These are phyloP conservation scores for Capsicum pubescens DNA, from an alignment of 257 asterid species.

Conservation along the genomic window DNA sequence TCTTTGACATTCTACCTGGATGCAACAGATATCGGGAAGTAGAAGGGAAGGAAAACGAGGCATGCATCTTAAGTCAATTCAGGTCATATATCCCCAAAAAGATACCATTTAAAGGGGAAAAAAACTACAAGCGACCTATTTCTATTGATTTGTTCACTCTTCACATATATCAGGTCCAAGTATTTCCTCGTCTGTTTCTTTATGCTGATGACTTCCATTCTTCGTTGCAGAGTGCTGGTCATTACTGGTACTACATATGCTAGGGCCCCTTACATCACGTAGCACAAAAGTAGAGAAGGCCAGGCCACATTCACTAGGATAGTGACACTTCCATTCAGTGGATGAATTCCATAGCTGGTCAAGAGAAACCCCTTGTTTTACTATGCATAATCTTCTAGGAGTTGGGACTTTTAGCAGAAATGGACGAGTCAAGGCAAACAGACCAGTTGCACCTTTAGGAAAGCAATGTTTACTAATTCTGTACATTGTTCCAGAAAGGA, in stretches of 20 bases:
- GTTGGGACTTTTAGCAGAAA: not conserved
- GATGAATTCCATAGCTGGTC: not conserved
- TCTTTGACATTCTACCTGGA: not conserved
- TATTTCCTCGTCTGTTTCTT: not conserved
- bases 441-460: not conserved
- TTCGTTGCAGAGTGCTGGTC: not conserved
- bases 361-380: too few relatives aligned
- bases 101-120: not conserved
- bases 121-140: not conserved
- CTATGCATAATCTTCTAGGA: not conserved
- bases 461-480: not conserved
- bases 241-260: constrained; percentile 14
- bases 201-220: not conserved
- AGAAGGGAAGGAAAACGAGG: not conserved
- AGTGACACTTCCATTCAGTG: not conserved
- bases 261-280: not conserved
- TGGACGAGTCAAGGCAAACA: not conserved
- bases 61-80: not conserved
- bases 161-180: too few relatives aligned
- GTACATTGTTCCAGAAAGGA: too few relatives aligned
- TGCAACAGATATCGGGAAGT: not conserved
- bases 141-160: not conserved
- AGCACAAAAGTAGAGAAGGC: not conserved
- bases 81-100: not conserved
- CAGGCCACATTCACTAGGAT: not conserved